Evolutionary conservation across 2,329 filamentous ascomycete genomes (phyloP).

Genomic region (Fusarium pininemorale): DNA sequence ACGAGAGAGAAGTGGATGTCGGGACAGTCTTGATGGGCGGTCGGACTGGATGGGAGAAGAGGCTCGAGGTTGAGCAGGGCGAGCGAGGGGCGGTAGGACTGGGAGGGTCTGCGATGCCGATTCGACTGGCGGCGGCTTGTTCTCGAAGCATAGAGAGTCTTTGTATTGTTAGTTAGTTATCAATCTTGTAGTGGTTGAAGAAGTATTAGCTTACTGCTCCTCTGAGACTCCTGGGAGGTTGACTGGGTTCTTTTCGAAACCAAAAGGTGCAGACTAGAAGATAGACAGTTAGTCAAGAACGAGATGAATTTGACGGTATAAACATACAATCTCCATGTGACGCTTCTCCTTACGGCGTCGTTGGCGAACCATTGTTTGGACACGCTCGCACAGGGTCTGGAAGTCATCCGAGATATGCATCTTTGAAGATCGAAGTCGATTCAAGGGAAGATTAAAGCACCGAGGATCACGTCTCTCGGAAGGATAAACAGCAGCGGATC

Average conservation of each 20-base stretch:
- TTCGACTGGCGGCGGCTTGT: constrained; percentile 60
- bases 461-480: constrained; percentile 34
- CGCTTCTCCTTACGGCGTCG: constrained; percentile 54
- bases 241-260: constrained; percentile 65
- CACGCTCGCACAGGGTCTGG: constrained; percentile 54
- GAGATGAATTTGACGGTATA: background rate
- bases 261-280: constrained; percentile 66
- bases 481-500: constrained; percentile 2
- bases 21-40: constrained; percentile 32
- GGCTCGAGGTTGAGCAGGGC: constrained; percentile 37
- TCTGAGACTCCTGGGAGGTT: constrained; percentile 64
- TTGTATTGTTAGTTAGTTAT: background rate
- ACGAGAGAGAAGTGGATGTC: constrained; percentile 34
- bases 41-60: constrained; percentile 38
- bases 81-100: constrained; percentile 36
- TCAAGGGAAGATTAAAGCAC: constrained; percentile 19
- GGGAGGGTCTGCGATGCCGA: constrained; percentile 54
- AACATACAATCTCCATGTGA: constrained; percentile 58
- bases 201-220: constrained; percentile 62
- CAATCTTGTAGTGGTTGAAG: background rate
- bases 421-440: constrained; percentile 26
- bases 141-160: constrained; percentile 62
- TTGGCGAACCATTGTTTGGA: constrained; percentile 54
- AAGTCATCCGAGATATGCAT: constrained; percentile 55
- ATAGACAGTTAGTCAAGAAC: constrained; percentile 35